phyloP scores from a whole-genome alignment of 805 yeast genomes.

The Lipomyces oligophaga region DNA sequence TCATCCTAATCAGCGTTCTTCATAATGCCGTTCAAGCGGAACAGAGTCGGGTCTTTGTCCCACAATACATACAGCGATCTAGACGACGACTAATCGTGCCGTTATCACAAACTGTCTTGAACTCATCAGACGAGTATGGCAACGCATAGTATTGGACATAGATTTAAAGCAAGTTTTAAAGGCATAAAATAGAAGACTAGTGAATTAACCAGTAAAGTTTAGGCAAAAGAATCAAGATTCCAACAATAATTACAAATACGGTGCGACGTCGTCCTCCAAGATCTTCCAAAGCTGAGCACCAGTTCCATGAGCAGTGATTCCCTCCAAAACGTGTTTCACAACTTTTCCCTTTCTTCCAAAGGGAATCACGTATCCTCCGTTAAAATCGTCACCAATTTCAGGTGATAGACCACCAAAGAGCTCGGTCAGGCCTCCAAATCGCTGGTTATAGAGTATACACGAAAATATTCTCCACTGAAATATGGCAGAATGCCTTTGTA shows the following conservation, averaged over 20 bases:
- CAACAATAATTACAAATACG: background rate
- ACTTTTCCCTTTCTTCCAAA: constrained; percentile 10
- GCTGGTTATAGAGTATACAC: constrained; percentile 3
- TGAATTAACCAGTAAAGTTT: too few species aligned
- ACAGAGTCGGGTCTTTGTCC: too few species aligned
- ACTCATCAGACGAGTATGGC: too few species aligned
- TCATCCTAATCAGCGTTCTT: too few species aligned
- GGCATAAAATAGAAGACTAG: too few species aligned
- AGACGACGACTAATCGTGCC: too few species aligned
- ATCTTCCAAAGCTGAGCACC: constrained; percentile 13
- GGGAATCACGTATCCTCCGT: constrained; percentile 35
- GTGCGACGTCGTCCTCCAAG: constrained; percentile 10
- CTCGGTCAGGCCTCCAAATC: constrained; percentile 36
- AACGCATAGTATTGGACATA: too few species aligned
- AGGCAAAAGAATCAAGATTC: too few species aligned
- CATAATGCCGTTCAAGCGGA: too few species aligned
- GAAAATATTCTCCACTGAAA: background rate
- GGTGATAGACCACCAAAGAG: constrained; percentile 44
- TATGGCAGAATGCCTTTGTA: background rate
- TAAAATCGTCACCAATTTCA: constrained; percentile 33
- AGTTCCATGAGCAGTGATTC: constrained; percentile 2
- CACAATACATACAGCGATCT: too few species aligned
- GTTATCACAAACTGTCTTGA: too few species aligned
- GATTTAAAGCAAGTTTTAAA: too few species aligned
- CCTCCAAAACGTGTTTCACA: constrained; percentile 2